These are phyloP conservation scores for Beauveria brongniartii DNA, from an alignment of 2,329 filamentous ascomycete genomes.

Conservation along the genomic window DNA sequence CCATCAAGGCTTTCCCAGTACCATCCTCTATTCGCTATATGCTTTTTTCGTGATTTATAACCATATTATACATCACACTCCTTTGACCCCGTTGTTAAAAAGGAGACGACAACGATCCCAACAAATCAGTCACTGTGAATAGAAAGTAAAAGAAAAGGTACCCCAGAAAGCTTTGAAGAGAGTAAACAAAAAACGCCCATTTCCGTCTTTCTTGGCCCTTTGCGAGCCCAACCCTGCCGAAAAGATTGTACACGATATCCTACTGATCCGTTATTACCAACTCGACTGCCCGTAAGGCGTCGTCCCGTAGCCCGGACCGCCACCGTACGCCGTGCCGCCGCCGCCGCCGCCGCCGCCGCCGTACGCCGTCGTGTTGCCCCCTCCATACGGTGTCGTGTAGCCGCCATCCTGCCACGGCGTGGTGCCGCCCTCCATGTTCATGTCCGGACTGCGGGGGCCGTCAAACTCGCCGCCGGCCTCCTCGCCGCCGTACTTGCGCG, in stretches of 20 bases:
- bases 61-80: constrained; percentile 1
- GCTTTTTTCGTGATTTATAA: neutral
- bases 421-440: constrained; percentile 49
- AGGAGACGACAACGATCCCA: neutral
- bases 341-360: constrained; percentile 36
- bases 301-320: constrained; percentile 23
- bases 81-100: neutral
- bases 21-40: constrained; percentile 1
- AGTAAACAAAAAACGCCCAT: constrained; percentile 1
- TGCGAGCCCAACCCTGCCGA: neutral
- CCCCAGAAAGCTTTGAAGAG: neutral
- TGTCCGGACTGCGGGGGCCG: constrained; percentile 58
- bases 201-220: neutral
- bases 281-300: constrained; percentile 41
- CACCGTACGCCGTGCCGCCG: constrained; percentile 31
- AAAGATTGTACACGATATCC: neutral
- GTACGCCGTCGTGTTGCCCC: constrained; percentile 52
- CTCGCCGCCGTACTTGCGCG: constrained; percentile 41
- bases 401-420: constrained; percentile 55
- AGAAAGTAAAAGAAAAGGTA: neutral
- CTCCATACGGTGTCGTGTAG: constrained; percentile 61
- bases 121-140: neutral
- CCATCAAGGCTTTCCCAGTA: neutral
- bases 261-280: constrained; percentile 33
- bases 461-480: constrained; percentile 49